Percentiles rank a stretch among this genome's conserved stretches.
These are phyloP conservation scores for Geranomyces variabilis DNA, from an alignment of 192 early-diverging fungal species.

Conservation along the genomic window DNA sequence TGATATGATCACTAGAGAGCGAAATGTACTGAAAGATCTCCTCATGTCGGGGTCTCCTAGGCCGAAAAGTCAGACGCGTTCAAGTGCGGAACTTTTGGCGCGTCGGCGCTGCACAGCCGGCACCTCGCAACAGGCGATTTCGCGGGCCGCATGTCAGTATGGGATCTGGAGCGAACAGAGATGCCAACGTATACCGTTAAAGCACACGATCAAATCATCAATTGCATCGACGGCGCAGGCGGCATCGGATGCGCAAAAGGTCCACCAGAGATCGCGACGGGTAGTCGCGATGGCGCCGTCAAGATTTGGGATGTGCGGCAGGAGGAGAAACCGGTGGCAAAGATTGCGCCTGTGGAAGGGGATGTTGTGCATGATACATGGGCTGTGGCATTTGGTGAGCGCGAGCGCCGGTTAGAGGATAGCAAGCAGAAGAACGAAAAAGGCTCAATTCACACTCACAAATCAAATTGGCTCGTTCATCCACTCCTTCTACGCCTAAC, in stretches of 20 bases:
- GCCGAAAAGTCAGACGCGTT: slow-evolving; percentile 54
- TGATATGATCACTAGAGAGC: too few species aligned
- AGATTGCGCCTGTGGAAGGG: slow-evolving; percentile 54
- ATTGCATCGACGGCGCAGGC: slow-evolving; percentile 68
- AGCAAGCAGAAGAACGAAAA: too few species aligned
- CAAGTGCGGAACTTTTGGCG: slow-evolving; percentile 64
- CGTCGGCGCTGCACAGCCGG: slow-evolving; percentile 48
- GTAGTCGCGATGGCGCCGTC: slow-evolving; percentile 67
- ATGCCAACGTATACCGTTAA: slow-evolving; percentile 57
- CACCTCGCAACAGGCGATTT: slow-evolving; percentile 75
- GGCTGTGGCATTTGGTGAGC: slow-evolving; percentile 70
- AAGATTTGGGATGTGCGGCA: slow-evolving; percentile 78
- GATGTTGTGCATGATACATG: slow-evolving; percentile 60
- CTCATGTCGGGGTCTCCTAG: too few species aligned
- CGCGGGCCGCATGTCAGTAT: slow-evolving; percentile 58
- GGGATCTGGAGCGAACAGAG: slow-evolving; percentile 65
- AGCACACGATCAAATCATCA: slow-evolving; percentile 69
- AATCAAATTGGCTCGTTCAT: too few species aligned
- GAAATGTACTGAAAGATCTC: too few species aligned
- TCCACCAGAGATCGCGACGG: slow-evolving; percentile 71
- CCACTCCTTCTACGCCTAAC: too few species aligned
- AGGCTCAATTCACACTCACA: too few species aligned
- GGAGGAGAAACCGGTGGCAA: slow-evolving; percentile 62
- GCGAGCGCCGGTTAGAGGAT: too few species aligned
- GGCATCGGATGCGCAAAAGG: slow-evolving; percentile 45